Conservation (phyloP, 2,329 filamentous ascomycete species). For the Proliferodiscus dingleyae region DNA sequence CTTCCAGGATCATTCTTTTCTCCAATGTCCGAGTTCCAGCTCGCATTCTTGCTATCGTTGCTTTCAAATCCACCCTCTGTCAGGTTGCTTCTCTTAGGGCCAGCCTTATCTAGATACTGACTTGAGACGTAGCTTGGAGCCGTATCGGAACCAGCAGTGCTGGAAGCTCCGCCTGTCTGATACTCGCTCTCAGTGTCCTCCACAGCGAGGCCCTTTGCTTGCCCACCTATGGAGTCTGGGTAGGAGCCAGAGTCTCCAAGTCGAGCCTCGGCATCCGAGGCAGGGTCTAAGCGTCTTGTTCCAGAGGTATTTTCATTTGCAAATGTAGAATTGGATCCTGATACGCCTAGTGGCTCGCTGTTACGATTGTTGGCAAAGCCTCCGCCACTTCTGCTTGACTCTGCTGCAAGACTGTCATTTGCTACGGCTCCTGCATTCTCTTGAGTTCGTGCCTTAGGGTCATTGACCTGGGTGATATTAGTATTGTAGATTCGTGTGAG, state of each 20-base stretch:
- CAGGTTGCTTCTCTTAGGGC: constrained; percentile 28
- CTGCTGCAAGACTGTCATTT: constrained; percentile 69
- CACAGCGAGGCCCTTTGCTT: constrained; percentile 13
- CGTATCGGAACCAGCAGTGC: constrained; percentile 14
- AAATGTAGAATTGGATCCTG: constrained; percentile 48
- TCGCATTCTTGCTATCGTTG: constrained; percentile 27
- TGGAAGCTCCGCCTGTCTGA: constrained; percentile 8
- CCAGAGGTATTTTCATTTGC: constrained; percentile 51
- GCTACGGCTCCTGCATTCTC: constrained; percentile 62
- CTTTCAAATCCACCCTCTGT: constrained; percentile 27
- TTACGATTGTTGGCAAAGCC: constrained; percentile 56
- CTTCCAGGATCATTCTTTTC: constrained; percentile 44
- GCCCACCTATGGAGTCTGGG: constrained; percentile 14
- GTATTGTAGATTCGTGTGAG: not conserved
- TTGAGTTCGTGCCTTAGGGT: constrained; percentile 45
- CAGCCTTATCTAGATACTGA: constrained; percentile 15
- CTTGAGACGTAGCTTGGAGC: constrained; percentile 28
- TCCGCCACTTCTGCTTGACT: constrained; percentile 59
- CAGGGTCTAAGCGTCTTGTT: constrained; percentile 44
- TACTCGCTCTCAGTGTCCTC: constrained; percentile 12
- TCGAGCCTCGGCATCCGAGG: constrained; percentile 24
- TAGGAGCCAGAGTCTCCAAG: constrained; percentile 14
- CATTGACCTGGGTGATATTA: constrained; percentile 42
- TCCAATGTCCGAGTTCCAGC: constrained; percentile 38
- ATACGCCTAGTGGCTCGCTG: constrained; percentile 44